A percentile compares a stretch with the other conserved stretches of the same genome.
These are phyloP conservation scores for Vicia sativa DNA, from an alignment of 306 rosid species.

Conservation along the genomic window DNA sequence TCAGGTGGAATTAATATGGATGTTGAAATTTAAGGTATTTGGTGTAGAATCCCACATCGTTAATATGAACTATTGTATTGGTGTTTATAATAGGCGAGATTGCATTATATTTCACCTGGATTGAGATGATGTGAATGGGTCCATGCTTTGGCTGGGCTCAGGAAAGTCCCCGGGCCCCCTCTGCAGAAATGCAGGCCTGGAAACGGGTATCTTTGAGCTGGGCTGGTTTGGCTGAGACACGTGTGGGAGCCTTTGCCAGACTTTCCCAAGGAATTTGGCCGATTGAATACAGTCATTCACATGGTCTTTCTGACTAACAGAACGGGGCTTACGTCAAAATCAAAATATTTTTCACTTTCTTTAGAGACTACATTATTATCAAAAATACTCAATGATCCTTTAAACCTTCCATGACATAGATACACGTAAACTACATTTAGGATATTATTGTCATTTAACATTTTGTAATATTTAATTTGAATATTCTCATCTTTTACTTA, in stretches of 20 bases:
- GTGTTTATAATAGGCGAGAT: not conserved
- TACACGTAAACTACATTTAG: no score
- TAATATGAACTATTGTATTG: fast-evolving
- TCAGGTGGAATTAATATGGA: no score
- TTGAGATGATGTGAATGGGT: conserved; percentile 37
- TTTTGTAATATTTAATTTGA: no score
- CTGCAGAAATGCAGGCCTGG: conserved; percentile 38
- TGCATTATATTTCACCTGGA: not conserved
- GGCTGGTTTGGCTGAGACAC: not conserved
- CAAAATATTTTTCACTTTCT: no score
- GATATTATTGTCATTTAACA: no score
- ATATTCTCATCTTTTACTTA: no score
- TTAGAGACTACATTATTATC: no score
- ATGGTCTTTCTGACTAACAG: conserved; percentile 32
- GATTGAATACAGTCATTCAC: conserved; percentile 39
- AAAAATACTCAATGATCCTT: no score
- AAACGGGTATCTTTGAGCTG: not conserved
- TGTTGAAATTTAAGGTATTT: no score
- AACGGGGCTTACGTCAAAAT: conserved; percentile 50
- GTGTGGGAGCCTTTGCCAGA: conserved; percentile 12
- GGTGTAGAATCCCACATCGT: conserved; percentile 1
- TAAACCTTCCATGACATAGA: no score
- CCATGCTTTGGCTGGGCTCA: not conserved
- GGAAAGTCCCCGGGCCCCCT: conserved; percentile 45
- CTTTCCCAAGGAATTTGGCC: conserved; percentile 27